Evolutionary conservation across 352 stramenopile genomes (phyloP).

Genomic region (Globisporangium barbulae): DNA sequence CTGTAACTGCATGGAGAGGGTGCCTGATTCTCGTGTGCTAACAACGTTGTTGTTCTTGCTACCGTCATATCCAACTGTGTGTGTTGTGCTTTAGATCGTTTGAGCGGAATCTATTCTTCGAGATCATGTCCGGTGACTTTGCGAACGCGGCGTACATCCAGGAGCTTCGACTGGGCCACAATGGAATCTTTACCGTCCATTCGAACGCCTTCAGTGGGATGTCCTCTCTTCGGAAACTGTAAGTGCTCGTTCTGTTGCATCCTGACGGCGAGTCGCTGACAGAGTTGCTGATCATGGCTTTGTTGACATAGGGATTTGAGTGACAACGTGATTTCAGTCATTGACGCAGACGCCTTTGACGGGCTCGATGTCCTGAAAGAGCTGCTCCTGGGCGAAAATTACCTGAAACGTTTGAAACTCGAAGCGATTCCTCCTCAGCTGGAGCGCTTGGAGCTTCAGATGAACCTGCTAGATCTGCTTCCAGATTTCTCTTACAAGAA

Average conservation of each 20-base stretch:
- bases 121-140: constrained; percentile 45
- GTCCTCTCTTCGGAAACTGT: constrained; percentile 47
- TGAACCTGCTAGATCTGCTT: constrained; percentile 53
- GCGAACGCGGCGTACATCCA: constrained; percentile 39
- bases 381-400: constrained; percentile 44
- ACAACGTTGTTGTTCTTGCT: neutral
- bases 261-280: neutral
- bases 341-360: constrained; percentile 47
- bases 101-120: constrained; percentile 55
- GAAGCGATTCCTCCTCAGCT: constrained; percentile 38
- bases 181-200: constrained; percentile 61
- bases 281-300: neutral
- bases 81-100: constrained; percentile 39
- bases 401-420: constrained; percentile 42
- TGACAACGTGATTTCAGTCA: constrained; percentile 68
- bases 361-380: constrained; percentile 38
- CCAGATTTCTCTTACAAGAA: constrained; percentile 33
- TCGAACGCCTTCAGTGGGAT: constrained; percentile 52
- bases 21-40: too few species aligned
- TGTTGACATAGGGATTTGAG: constrained; percentile 39
- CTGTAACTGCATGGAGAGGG: neutral
- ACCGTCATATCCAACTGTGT: neutral
- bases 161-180: constrained; percentile 49
- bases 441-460: constrained; percentile 41
- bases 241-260: constrained; percentile 12